Percentiles rank a stretch among this genome's conserved stretches.
Conservation (phyloP, 2,329 filamentous ascomycete genomes). For the Colletotrichum tofieldiae region DNA sequence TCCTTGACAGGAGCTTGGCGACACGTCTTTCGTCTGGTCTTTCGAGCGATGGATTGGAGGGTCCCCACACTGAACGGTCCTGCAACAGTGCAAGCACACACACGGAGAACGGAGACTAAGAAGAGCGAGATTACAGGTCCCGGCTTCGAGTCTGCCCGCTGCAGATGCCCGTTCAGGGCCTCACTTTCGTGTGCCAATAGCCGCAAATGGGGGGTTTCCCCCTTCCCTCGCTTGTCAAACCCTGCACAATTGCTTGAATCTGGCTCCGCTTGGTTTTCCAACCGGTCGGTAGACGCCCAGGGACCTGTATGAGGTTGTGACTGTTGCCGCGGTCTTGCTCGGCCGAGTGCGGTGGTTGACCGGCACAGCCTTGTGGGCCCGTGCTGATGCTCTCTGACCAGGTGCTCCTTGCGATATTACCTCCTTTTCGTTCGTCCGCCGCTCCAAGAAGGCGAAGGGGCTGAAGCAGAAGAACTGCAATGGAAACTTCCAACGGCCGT, state of each 20-base stretch:
- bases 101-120: conserved; percentile 7
- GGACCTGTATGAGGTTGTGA: background rate
- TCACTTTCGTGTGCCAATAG: background rate
- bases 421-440: conserved; percentile 14
- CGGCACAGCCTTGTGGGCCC: conserved; percentile 35
- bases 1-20: conserved; percentile 37
- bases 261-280: background rate
- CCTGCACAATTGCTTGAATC: background rate
- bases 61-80: conserved; percentile 23
- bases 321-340: background rate
- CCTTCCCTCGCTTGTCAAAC: background rate
- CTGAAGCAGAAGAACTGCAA: background rate
- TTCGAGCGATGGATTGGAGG: conserved; percentile 18
- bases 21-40: conserved; percentile 35
- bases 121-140: conserved; percentile 30
- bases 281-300: conserved; percentile 1
- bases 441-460: conserved; percentile 9
- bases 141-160: conserved; percentile 29
- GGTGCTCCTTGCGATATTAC: conserved; percentile 29
- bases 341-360: conserved; percentile 17
- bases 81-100: conserved; percentile 12
- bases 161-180: conserved; percentile 20
- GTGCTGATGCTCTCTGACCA: conserved; percentile 4
- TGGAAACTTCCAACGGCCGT: conserved; percentile 10
- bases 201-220: background rate